Evolutionary conservation across 108 stramenopile genomes (phyloP).

Genomic region (Epithemia pelagica): DNA sequence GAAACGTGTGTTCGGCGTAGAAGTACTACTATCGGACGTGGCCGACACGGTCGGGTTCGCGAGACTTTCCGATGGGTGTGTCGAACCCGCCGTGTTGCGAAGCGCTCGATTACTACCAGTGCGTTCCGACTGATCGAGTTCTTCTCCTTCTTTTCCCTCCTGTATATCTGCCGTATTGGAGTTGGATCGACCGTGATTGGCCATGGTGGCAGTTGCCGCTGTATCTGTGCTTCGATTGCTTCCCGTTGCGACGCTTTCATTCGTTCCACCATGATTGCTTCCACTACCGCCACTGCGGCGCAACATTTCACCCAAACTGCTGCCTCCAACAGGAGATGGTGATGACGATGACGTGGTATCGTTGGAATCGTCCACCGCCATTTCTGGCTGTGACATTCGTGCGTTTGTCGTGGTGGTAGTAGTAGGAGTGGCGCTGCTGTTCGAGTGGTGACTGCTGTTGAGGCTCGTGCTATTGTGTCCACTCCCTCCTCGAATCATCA

Average conservation of each 20-base stretch:
- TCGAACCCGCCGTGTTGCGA: background rate
- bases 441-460: no score
- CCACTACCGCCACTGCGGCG: background rate
- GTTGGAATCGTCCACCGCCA: no score
- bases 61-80: background rate
- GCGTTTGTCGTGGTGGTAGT: no score
- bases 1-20: background rate
- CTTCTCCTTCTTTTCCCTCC: background rate
- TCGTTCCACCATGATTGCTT: background rate
- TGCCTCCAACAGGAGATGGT: no score
- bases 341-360: background rate
- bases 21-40: background rate
- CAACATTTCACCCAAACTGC: background rate
- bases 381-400: no score
- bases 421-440: no score
- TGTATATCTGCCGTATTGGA: background rate
- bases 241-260: background rate
- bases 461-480: no score
- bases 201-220: background rate
- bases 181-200: background rate
- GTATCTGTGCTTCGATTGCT: background rate
- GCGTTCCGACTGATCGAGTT: background rate
- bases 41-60: no score
- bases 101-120: background rate
- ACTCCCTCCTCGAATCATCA: background rate